Conservation (phyloP, 768 basidiomycete species). For the Leccinum aurantiacum region DNA sequence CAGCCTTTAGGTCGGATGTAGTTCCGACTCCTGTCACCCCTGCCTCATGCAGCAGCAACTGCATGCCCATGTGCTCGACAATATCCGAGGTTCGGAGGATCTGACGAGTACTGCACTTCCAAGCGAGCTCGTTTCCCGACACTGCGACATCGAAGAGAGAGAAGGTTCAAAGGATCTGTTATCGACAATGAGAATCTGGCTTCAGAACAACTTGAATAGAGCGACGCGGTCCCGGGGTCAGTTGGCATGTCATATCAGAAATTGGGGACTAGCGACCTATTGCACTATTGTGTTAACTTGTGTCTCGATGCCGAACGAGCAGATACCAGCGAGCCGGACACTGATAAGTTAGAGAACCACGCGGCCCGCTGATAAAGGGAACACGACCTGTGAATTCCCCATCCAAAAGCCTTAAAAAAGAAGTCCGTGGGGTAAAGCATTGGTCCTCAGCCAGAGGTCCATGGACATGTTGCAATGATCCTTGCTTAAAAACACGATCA, state of each 20-base stretch:
- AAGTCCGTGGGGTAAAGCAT: too few relatives aligned
- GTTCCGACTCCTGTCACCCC: too few relatives aligned
- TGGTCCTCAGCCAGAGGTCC: too few relatives aligned
- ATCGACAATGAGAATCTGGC: neutral
- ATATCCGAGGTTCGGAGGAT: too few relatives aligned
- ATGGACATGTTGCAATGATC: neutral
- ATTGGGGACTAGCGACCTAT: neutral
- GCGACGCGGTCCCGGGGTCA: neutral
- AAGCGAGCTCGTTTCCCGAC: too few relatives aligned
- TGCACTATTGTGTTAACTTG: neutral
- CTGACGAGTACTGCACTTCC: too few relatives aligned
- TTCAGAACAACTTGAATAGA: neutral
- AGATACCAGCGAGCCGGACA: neutral
- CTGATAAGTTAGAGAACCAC: neutral
- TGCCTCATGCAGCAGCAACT: too few relatives aligned
- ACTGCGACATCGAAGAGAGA: too few relatives aligned
- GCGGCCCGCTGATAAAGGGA: neutral
- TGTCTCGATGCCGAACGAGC: neutral
- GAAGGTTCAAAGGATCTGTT: too few relatives aligned
- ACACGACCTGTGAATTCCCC: neutral
- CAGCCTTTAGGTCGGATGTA: too few relatives aligned
- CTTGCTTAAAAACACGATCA: neutral
- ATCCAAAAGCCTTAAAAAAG: neutral
- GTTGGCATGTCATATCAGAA: neutral
- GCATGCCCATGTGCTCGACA: too few relatives aligned